Evolutionary conservation across 176 grass and related monocot genomes (phyloP), one percentile per base, ranked within the genome.

Genomic region (Tillandsia fasciculata): DNA sequence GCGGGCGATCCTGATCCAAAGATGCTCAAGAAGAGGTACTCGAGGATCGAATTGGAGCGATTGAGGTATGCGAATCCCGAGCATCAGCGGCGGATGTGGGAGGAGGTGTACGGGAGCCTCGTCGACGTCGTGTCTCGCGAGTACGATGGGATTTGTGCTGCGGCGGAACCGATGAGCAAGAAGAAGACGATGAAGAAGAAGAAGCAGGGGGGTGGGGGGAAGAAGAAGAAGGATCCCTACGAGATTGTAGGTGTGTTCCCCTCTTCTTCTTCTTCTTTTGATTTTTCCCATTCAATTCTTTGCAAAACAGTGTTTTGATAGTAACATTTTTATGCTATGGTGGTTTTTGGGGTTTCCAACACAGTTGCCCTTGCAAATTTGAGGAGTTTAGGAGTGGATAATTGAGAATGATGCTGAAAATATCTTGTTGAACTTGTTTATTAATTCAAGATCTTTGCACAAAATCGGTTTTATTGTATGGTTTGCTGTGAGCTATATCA

Each of bases 21-120:
- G 33, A 42, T 42, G 17, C 26, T 11, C 47, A 71, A 15, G 48
- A 78, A 24, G 26, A 75, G 67, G 28, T 97, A 90, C 48, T 11
- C 59, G 47, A 85, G 76, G 78, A 65, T 50, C 1, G 79, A 90
- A 48, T 63, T 92, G 15, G 82, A 85, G 59, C 82, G 52, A 3
- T 75, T 97, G 49, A 71, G 72, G 29, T 71, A 67, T 8, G 52
- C 59, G 48, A 52, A 64, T 23, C 49, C 66, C 8, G 53, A 11
- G n/a, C 77, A 80, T 64, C 92, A 96, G 51, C 70, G 26, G 65
- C 52, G 50, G 20, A 2, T 52, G 27, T 96, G 88, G 78, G 76
- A 79, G 67, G 79, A 74, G 76, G 86, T 70, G n/a, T 84, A 76
- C 71, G 56, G 64, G 12, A 74, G 70, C 57, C 86, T 92, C 52